Evolutionary conservation across 2,329 filamentous ascomycete genomes (phyloP).

Genomic region (Fusarium sp.): DNA sequence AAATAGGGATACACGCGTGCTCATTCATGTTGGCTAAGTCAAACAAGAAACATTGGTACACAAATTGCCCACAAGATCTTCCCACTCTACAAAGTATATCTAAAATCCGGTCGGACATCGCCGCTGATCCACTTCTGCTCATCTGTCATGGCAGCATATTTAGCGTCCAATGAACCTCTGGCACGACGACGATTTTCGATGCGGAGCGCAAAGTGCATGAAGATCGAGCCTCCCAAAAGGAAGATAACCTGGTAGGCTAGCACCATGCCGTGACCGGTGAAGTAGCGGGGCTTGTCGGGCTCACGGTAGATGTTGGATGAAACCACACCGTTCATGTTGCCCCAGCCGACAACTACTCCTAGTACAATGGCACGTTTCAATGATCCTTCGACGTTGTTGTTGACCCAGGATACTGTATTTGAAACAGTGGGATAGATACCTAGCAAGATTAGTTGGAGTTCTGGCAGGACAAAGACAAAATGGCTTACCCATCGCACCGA

Average conservation of each 20-base stretch:
- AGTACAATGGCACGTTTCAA: constrained; percentile 78
- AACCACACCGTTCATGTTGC: constrained; percentile 78
- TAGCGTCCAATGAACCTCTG: constrained; percentile 67
- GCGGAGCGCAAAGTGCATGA: constrained; percentile 69
- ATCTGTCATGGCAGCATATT: constrained; percentile 66
- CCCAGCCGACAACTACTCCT: constrained; percentile 82
- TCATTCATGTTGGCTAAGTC: too few relatives aligned
- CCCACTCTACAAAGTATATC: constrained; percentile 49
- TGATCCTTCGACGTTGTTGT: constrained; percentile 74
- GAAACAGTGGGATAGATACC: constrained; percentile 79
- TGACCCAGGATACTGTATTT: constrained; percentile 78
- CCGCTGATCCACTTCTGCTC: constrained; percentile 69
- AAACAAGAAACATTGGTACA: neutral
- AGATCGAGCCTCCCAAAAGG: constrained; percentile 71
- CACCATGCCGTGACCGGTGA: constrained; percentile 70
- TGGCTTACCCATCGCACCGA: constrained; percentile 64
- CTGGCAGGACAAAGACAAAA: fast-evolving
- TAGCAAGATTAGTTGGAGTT: constrained; percentile 4
- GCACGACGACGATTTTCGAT: constrained; percentile 70
- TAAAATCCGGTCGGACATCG: constrained; percentile 60
- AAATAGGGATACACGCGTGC: neutral
- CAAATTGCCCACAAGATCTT: fast-evolving
- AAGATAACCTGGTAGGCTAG: constrained; percentile 74
- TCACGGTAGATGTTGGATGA: constrained; percentile 72
- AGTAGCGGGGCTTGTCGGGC: constrained; percentile 49